Conservation (phyloP, 2,329 filamentous ascomycete genomes). For the Paraphoma chrysanthemicola region DNA sequence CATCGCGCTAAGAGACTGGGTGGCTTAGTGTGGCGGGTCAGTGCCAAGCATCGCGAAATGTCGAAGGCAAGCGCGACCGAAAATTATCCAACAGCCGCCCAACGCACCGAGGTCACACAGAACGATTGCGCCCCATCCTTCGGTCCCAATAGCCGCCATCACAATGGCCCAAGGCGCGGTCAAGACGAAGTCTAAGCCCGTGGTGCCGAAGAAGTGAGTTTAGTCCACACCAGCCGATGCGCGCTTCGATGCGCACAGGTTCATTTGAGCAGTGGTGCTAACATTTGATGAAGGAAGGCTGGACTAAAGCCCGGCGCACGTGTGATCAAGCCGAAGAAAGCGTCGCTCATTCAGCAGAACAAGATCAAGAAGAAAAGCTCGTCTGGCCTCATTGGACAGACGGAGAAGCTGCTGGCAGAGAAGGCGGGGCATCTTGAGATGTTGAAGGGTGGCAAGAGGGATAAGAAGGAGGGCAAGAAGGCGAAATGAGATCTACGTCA, state of each 20-base stretch:
- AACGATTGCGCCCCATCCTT: constrained; percentile 6
- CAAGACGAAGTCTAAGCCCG: constrained; percentile 52
- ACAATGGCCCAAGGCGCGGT: constrained; percentile 58
- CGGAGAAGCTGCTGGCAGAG: constrained; percentile 71
- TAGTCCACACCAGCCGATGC: not conserved
- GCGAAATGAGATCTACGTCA: constrained; percentile 7
- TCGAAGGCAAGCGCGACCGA: constrained; percentile 16
- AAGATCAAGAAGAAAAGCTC: constrained; percentile 72
- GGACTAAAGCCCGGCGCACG: constrained; percentile 66
- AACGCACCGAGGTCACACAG: constrained; percentile 2
- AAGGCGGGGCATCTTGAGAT: constrained; percentile 75
- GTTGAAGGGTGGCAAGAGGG: constrained; percentile 70
- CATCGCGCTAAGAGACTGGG: constrained; percentile 14
- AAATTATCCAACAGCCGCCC: constrained; percentile 16
- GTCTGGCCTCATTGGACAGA: constrained; percentile 67
- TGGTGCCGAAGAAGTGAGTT: constrained; percentile 48
- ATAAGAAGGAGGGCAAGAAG: constrained; percentile 36
- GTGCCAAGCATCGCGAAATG: constrained; percentile 21
- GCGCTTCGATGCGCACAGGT: not conserved
- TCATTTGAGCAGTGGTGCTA: not conserved
- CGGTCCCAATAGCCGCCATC: not conserved
- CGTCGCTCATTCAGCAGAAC: constrained; percentile 64
- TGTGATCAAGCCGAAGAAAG: constrained; percentile 72
- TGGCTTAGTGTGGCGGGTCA: constrained; percentile 13
- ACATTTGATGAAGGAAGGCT: constrained; percentile 46